A percentile compares a stretch with the other conserved stretches of the same genome.
These are phyloP conservation scores for Xylaria intraflava DNA, from an alignment of 495 filamentous ascomycete species.

Conservation along the genomic window DNA sequence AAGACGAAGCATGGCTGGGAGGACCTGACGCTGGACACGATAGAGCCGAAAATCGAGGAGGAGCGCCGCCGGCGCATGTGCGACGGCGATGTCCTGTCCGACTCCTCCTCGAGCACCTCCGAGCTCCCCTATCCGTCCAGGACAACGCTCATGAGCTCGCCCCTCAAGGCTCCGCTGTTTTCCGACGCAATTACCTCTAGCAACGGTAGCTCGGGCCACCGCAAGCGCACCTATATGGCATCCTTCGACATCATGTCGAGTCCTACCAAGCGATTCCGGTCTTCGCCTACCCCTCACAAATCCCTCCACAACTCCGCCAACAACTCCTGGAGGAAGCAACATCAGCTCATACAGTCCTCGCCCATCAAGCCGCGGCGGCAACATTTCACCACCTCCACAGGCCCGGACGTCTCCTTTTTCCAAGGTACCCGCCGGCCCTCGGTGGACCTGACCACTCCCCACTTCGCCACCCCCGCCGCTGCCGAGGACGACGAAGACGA, in stretches of 20 bases:
- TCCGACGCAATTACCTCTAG: slow-evolving; percentile 60
- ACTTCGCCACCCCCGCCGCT: slow-evolving; percentile 59
- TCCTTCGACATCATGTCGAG: slow-evolving; percentile 46
- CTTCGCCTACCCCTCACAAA: slow-evolving; percentile 56
- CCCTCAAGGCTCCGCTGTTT: slow-evolving; percentile 59
- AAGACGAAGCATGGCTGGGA: slow-evolving; percentile 91
- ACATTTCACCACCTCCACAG: slow-evolving; percentile 55
- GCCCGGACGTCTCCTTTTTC: slow-evolving; percentile 65
- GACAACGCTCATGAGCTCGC: slow-evolving; percentile 54
- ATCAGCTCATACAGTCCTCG: slow-evolving; percentile 74
- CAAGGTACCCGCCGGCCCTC: slow-evolving; percentile 50
- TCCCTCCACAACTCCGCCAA: slow-evolving; percentile 47
- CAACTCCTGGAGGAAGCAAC: slow-evolving; percentile 63
- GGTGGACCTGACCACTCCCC: slow-evolving; percentile 58
- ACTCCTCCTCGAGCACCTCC: slow-evolving; percentile 72
- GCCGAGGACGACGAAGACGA: slow-evolving; percentile 84
- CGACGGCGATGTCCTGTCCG: slow-evolving; percentile 62
- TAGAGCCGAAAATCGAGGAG: slow-evolving; percentile 69
- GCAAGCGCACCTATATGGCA: slow-evolving; percentile 52
- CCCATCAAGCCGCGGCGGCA: slow-evolving; percentile 63
- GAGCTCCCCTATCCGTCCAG: slow-evolving; percentile 46
- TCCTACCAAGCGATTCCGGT: slow-evolving; percentile 60
- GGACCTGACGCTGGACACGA: slow-evolving; percentile 64
- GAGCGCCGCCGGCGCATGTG: slow-evolving; percentile 59
- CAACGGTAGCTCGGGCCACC: slow-evolving; percentile 45